Percentiles rank a stretch among this genome's conserved stretches.
Evolutionary conservation across 2,329 filamentous ascomycete species (phyloP).

Genomic region (Volutella citrinella): DNA sequence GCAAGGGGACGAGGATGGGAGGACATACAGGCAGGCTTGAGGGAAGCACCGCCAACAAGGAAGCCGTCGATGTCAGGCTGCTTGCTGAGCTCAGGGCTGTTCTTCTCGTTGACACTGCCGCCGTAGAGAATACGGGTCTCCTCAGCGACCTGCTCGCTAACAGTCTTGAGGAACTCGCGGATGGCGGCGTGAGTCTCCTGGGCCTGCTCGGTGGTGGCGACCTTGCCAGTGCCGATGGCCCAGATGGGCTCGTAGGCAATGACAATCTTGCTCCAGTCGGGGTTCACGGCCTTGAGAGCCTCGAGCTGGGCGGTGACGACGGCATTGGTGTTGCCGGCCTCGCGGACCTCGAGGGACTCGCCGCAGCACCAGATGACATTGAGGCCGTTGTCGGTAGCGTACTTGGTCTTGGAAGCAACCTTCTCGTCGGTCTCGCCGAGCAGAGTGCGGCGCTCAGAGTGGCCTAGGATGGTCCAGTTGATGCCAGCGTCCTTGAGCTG

Average conservation of each 20-base stretch:
- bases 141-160: conserved; percentile 72
- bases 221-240: conserved; percentile 92
- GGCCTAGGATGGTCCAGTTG: conserved; percentile 87
- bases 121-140: conserved; percentile 94
- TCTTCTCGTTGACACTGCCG: conserved; percentile 96
- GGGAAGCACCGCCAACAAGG: conserved; percentile 90
- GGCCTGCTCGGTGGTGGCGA: conserved; percentile 83
- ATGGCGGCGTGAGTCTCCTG: conserved; percentile 94
- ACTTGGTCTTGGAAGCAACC: conserved; percentile 92
- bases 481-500: conserved; percentile 89
- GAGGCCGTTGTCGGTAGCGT: conserved; percentile 80
- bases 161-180: conserved; percentile 80
- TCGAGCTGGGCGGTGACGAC: conserved; percentile 83
- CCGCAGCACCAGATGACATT: conserved; percentile 96
- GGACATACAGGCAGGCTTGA: conserved; percentile 89
- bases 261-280: conserved; percentile 92
- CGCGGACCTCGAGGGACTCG: conserved; percentile 90
- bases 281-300: conserved; percentile 72
- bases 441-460: conserved; percentile 92
- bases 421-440: conserved; percentile 82
- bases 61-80: conserved; percentile 96
- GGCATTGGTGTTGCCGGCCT: conserved; percentile 79
- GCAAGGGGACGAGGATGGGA: background rate
- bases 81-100: conserved; percentile 89
- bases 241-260: conserved; percentile 99